A percentile compares a stretch with the other conserved stretches of the same genome.
Conservation (phyloP, 2,329 filamentous ascomycete species). For the Colletotrichum brevisporum region DNA sequence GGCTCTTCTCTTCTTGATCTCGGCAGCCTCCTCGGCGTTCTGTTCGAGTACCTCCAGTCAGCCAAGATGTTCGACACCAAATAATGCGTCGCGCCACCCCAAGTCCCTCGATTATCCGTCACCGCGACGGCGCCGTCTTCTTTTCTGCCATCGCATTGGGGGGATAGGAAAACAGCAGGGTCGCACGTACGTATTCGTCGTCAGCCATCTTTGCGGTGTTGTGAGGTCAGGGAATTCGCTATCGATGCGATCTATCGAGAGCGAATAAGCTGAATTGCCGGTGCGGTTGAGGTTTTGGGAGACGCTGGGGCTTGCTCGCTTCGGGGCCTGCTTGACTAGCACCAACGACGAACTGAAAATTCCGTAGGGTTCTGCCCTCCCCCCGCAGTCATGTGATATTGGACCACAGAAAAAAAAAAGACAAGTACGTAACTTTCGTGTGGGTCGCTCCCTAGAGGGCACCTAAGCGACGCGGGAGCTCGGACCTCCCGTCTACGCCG, state of each 20-base stretch:
- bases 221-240: constrained; percentile 59
- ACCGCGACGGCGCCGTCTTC: constrained; percentile 19
- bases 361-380: constrained; percentile 41
- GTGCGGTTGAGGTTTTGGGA: constrained; percentile 41
- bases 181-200: constrained; percentile 83
- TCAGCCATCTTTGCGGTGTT: constrained; percentile 82
- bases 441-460: background rate
- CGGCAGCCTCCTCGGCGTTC: constrained; percentile 98
- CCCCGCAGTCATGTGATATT: constrained; percentile 39
- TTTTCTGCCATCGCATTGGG: constrained; percentile 29
- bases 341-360: constrained; percentile 14
- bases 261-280: constrained; percentile 53
- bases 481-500: constrained; percentile 3
- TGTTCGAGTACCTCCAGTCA: constrained; percentile 54
- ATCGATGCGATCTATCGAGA: constrained; percentile 59
- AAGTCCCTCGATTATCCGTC: constrained; percentile 28
- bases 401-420: constrained; percentile 1
- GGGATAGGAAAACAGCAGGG: constrained; percentile 39
- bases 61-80: constrained; percentile 47
- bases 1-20: constrained; percentile 99
- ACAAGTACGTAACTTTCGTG: background rate
- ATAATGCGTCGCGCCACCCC: constrained; percentile 13
- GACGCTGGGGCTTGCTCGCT: constrained; percentile 32
- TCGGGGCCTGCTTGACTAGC: constrained; percentile 38
- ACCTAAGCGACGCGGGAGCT: constrained; percentile 3